Evolutionary conservation across 108 stramenopile genomes (phyloP).

Genomic region (Aureococcus anophagefferens): DNA sequence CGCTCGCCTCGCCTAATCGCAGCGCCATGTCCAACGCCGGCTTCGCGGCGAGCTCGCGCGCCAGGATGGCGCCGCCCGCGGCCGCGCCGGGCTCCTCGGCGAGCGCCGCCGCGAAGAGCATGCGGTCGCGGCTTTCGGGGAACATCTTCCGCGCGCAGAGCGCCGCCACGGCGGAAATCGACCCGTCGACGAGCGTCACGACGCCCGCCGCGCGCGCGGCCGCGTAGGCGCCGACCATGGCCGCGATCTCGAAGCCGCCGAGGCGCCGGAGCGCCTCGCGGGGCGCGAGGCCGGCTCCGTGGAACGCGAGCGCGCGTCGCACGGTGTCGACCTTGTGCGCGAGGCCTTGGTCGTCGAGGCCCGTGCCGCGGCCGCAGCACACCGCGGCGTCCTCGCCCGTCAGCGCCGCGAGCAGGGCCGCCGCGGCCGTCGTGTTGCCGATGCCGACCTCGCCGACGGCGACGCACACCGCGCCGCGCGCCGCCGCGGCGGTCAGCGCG

Average conservation of each 20-base stretch:
- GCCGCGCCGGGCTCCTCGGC: constrained; percentile 51
- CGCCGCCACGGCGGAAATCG: constrained; percentile 61
- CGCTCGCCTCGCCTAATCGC: constrained; percentile 60
- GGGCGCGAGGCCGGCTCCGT: constrained; percentile 4
- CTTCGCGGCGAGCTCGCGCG: constrained; percentile 19
- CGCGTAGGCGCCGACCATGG: constrained; percentile 61
- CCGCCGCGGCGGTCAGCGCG: constrained; percentile 25
- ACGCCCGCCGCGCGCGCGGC: constrained; percentile 43
- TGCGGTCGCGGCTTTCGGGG: constrained; percentile 29
- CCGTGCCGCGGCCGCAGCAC: constrained; percentile 57
- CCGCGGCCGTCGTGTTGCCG: constrained; percentile 66
- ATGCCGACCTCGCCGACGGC: constrained; percentile 70
- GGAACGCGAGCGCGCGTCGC: constrained; percentile 41
- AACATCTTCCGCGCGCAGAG: constrained; percentile 50
- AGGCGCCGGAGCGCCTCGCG: constrained; percentile 20
- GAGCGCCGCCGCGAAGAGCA: constrained; percentile 52
- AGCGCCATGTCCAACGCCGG: constrained; percentile 58
- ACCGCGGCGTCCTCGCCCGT: constrained; percentile 26
- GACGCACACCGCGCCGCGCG: constrained; percentile 24
- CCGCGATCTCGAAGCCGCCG: constrained; percentile 67
- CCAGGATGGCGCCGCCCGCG: constrained; percentile 49
- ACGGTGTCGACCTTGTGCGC: constrained; percentile 52
- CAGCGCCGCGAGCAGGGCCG: constrained; percentile 47
- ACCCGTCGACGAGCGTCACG: constrained; percentile 64
- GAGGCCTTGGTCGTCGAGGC: constrained; percentile 35